Evolutionary conservation across 352 stramenopile species (phyloP), one percentile per base, ranked within the genome.

Genomic region (Globisporangium camurandrum): DNA sequence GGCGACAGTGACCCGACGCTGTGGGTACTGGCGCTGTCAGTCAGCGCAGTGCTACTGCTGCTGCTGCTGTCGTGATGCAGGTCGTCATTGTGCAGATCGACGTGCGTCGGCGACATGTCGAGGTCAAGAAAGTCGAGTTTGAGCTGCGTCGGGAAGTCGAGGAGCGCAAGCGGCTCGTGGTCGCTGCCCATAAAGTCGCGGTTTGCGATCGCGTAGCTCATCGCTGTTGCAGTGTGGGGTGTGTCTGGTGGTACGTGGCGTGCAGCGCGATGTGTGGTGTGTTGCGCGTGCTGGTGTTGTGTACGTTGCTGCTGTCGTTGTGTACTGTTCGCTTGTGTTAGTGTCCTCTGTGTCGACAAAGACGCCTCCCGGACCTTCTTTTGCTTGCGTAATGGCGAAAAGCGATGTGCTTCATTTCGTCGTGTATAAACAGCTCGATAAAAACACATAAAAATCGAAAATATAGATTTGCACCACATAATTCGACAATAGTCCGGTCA

Each of bases 1-100:
- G 68, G 52, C 26, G 57, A 56, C 4, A 68, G 70, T 20, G 63
- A 71, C 48, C 65, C 70, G 23, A 66, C 54, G 46, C 65, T 62
- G 45, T 65, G 69, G 57, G 49, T 47, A 14, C 16, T n/a, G 33
- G 28, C 23, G n/a, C n/a, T n/a, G n/a, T n/a, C n/a, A n/a, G n/a
- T n/a, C n/a, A n/a, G n/a, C n/a, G n/a, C n/a, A n/a, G n/a, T n/a
- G 30, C 40, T 51, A 23, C 34, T 17, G 23, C 31, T 59, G 54
- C 22, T 8, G 23, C 27, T 49, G 41, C 28, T 51, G 40, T 48
- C 42, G 27, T 34, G 28, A 33, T 45, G 11, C 7, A 20, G 26
- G 16, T 27, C 24, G 26, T 9, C 19, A 34, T 11, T 1, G 43
- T 33, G 42, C 43, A 42, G 42, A 17, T 47, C 51, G 33, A 58